Conservation (phyloP, 169 alveolate genomes). For the Cyclospora cayetanensis region DNA sequence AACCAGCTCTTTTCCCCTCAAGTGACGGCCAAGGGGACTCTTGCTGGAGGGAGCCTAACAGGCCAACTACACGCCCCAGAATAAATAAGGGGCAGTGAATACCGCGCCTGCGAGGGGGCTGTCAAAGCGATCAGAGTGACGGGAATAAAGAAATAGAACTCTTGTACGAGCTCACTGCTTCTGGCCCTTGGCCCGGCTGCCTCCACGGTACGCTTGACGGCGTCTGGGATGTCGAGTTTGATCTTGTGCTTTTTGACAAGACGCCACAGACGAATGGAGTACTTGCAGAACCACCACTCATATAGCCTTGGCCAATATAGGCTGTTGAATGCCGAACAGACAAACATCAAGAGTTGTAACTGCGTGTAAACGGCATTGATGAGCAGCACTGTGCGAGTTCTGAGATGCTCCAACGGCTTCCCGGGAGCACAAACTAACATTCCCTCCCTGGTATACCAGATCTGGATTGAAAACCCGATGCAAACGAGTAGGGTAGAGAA, state of each 20-base stretch:
- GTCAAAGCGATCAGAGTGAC: too few species aligned
- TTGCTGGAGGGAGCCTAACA: too few species aligned
- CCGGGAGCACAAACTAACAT: neutral
- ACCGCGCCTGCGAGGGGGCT: too few species aligned
- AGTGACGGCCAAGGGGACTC: too few species aligned
- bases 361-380: slow-evolving; percentile 41
- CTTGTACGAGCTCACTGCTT: neutral
- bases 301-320: slow-evolving; percentile 10
- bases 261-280: slow-evolving; percentile 5
- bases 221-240: neutral
- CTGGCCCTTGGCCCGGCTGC: neutral
- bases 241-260: slow-evolving; percentile 20
- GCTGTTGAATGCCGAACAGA: slow-evolving; percentile 1
- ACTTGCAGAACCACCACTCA: slow-evolving; percentile 1
- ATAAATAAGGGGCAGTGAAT: too few species aligned
- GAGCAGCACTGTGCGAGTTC: neutral
- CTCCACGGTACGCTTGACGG: neutral
- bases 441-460: neutral
- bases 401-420: neutral
- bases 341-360: slow-evolving; percentile 34
- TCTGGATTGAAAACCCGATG: neutral
- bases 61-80: too few species aligned
- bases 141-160: too few species aligned
- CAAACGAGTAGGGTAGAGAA: neutral
- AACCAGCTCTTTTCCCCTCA: too few species aligned